These are phyloP conservation scores for Eucalyptus leucophloia DNA, from an alignment of 345 rosid species.

Conservation along the genomic window DNA sequence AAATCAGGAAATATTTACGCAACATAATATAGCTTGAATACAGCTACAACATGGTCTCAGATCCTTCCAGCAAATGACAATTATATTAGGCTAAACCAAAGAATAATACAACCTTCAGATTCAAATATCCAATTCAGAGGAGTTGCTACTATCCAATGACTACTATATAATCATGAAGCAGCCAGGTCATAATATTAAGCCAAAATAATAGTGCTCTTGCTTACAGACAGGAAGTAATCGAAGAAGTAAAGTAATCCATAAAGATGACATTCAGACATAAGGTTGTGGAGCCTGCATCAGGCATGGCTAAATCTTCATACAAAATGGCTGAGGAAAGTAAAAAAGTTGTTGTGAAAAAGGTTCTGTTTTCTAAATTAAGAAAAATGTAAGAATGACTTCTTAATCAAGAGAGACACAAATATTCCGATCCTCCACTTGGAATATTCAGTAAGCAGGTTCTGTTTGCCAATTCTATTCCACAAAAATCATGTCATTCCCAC, in stretches of 20 bases:
- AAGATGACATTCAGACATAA: background rate
- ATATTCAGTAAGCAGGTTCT: background rate
- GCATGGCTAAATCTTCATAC: background rate
- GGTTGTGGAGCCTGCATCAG: background rate
- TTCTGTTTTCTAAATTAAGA: background rate
- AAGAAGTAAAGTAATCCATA: background rate
- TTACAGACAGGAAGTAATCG: background rate
- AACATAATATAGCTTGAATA: background rate
- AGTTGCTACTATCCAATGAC: background rate
- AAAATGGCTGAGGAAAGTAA: background rate
- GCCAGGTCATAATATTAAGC: background rate
- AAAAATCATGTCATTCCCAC: background rate
- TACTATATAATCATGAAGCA: background rate
- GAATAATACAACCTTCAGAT: background rate
- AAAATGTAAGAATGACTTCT: background rate
- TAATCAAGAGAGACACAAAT: background rate
- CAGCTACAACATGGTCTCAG: background rate
- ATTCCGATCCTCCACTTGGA: background rate
- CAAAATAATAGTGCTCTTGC: background rate
- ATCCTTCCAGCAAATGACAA: background rate
- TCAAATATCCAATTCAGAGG: background rate
- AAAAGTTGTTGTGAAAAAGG: background rate
- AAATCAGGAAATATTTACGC: background rate
- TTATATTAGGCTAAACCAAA: background rate
- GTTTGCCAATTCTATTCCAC: background rate